These are phyloP conservation scores for Erodium trifolium DNA, from an alignment of 441 rosid genomes.

Conservation along the genomic window DNA sequence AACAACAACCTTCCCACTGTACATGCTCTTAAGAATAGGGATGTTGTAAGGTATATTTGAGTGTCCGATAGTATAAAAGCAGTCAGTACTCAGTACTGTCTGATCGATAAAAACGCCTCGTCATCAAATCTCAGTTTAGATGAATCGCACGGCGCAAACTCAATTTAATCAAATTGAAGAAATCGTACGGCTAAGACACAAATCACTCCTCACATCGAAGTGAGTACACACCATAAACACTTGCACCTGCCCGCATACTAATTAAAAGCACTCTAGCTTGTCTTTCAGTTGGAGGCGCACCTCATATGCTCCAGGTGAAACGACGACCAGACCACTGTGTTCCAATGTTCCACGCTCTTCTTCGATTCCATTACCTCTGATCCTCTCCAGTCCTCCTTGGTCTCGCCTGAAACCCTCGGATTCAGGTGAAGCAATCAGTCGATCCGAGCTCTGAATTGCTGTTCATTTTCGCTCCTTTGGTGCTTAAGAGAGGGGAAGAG, in stretches of 20 bases:
- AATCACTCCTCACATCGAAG: not conserved
- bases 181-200: too few relatives aligned
- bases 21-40: too few relatives aligned
- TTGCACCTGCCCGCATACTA: not conserved
- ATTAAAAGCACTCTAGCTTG: not conserved
- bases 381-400: not conserved
- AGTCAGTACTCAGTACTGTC: too few relatives aligned
- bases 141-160: too few relatives aligned
- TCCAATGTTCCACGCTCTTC: not conserved
- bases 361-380: constrained; percentile 10
- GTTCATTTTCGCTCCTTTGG: not conserved
- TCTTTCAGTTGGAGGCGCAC: not conserved
- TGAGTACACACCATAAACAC: not conserved
- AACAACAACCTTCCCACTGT: too few relatives aligned
- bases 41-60: too few relatives aligned
- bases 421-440: constrained; percentile 12
- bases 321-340: constrained; percentile 6
- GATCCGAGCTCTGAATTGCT: constrained; percentile 8
- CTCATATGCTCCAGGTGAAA: constrained; percentile 1
- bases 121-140: too few relatives aligned
- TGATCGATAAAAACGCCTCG: too few relatives aligned
- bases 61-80: too few relatives aligned
- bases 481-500: not conserved
- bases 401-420: constrained; percentile 11
- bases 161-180: too few relatives aligned